Conservation (phyloP, 805 yeast species). For the Lipomyces chichibuensis region DNA sequence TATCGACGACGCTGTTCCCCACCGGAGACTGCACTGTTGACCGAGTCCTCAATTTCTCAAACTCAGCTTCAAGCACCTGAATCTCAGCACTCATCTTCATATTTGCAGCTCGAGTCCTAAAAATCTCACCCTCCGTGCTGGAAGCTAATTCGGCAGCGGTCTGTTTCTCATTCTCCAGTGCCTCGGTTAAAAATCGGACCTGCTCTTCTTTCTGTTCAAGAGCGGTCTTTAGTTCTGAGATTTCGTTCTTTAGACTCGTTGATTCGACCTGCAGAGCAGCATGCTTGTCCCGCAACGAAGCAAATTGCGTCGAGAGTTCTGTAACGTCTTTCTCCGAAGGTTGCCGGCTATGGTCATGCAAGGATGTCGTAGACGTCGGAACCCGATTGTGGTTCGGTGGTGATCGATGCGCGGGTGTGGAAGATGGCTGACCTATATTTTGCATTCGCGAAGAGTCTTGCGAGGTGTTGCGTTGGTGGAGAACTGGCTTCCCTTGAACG, state of each 20-base stretch:
- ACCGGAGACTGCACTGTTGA: constrained; percentile 4
- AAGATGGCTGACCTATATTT: not conserved
- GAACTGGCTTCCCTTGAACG: not conserved
- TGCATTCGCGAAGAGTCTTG: not conserved
- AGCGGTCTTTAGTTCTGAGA: constrained; percentile 12
- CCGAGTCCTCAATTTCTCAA: constrained; percentile 40
- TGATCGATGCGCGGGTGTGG: not conserved
- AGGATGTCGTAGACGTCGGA: not conserved
- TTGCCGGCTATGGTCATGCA: not conserved
- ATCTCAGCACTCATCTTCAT: constrained; percentile 27
- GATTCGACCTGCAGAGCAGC: constrained; percentile 8
- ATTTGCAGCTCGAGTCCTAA: constrained; percentile 26
- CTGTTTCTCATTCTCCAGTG: constrained; percentile 47
- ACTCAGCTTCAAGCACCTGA: constrained; percentile 48
- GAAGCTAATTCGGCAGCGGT: not conserved
- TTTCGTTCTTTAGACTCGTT: constrained; percentile 3
- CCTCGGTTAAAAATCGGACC: constrained; percentile 51
- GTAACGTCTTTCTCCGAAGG: not conserved
- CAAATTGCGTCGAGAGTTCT: not conserved
- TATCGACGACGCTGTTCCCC: not conserved
- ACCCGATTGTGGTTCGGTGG: not conserved
- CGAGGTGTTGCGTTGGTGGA: not conserved
- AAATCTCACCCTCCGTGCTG: constrained; percentile 21
- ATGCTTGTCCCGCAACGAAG: constrained; percentile 10
- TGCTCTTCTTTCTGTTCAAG: constrained; percentile 48